Conservation (phyloP, 208 protist species). For the Trichomonas gallinae region DNA sequence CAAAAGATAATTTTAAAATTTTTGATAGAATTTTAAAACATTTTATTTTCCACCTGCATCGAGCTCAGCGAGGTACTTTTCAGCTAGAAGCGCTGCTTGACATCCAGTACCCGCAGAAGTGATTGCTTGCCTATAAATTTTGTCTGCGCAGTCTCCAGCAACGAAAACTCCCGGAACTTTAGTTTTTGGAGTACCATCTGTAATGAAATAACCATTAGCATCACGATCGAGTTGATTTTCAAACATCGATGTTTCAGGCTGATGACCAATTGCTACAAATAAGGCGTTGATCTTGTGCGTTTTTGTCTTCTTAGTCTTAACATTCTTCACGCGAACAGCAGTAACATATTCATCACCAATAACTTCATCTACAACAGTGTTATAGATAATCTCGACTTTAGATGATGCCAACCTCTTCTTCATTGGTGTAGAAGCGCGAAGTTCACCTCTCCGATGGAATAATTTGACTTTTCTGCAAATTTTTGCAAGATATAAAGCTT, state of each 20-base stretch:
- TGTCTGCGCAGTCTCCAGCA: conserved; percentile 56
- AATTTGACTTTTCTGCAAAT: conserved; percentile 48
- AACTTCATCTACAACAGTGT: conserved; percentile 1
- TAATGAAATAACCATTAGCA: conserved; percentile 51
- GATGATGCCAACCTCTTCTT: conserved; percentile 26
- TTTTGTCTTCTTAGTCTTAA: neutral
- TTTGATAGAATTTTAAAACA: too few species aligned
- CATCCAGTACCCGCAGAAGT: conserved; percentile 60
- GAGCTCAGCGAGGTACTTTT: conserved; percentile 45
- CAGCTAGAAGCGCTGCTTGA: conserved; percentile 57
- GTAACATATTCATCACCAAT: neutral
- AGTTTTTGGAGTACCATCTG: conserved; percentile 21
- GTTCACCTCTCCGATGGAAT: conserved; percentile 51
- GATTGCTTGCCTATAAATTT: conserved; percentile 61
- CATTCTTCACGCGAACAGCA: neutral
- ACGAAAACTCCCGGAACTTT: conserved; percentile 57
- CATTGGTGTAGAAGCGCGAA: conserved; percentile 59
- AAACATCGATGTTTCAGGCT: conserved; percentile 46
- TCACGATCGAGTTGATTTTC: conserved; percentile 45
- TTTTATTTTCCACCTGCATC: neutral
- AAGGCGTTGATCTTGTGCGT: conserved; percentile 16
- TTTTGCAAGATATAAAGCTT: conserved; percentile 53
- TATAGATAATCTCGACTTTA: neutral
- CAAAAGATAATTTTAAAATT: too few species aligned
- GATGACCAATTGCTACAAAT: conserved; percentile 61